Evolutionary conservation across 2,329 filamentous ascomycete species (phyloP).

Genomic region (Fusarium pseudoanthophilum): DNA sequence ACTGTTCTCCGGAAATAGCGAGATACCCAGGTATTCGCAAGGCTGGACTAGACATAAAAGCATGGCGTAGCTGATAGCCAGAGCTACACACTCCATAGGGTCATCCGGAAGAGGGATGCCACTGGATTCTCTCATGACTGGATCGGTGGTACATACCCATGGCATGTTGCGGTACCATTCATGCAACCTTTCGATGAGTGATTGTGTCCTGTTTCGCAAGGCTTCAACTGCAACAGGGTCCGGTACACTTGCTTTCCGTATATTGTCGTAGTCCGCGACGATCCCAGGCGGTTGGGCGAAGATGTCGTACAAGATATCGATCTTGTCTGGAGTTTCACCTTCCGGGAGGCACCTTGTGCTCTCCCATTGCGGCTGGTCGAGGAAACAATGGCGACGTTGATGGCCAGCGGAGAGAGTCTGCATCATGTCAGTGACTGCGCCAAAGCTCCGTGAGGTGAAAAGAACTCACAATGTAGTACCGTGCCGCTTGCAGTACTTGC

Average conservation of each 20-base stretch:
- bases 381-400: constrained; percentile 18
- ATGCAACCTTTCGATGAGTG: neutral
- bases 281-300: constrained; percentile 14
- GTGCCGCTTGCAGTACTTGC: constrained; percentile 2
- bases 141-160: neutral
- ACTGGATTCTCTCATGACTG: neutral
- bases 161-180: constrained; percentile 2
- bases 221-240: neutral
- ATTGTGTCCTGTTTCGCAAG: neutral
- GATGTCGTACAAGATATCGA: constrained; percentile 12
- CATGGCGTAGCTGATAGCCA: constrained; percentile 15
- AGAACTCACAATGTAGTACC: constrained; percentile 14
- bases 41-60: constrained; percentile 17
- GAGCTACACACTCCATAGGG: constrained; percentile 2
- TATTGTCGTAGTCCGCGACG: neutral
- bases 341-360: neutral
- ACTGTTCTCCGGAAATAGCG: neutral
- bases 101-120: neutral
- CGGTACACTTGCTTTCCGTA: neutral
- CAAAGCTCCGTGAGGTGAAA: fast-evolving
- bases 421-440: neutral
- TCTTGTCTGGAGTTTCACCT: neutral
- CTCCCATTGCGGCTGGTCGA: constrained; percentile 27
- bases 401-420: constrained; percentile 27
- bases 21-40: neutral